These are phyloP conservation scores for Fusarium cicatricum DNA, from an alignment of 2,329 filamentous ascomycete genomes.

Conservation along the genomic window DNA sequence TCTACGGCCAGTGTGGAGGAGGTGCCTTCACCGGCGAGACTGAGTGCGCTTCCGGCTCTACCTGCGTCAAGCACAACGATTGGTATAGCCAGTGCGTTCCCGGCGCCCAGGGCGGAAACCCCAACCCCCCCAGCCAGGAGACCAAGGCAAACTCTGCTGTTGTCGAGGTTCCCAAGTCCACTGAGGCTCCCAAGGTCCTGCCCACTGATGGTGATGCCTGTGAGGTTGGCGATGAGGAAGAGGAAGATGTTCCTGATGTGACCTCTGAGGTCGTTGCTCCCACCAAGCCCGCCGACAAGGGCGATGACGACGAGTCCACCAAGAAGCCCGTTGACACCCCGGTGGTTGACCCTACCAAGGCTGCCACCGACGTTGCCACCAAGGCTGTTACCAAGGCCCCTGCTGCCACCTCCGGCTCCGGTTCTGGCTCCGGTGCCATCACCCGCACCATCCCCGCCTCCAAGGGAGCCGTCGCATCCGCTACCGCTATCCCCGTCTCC, in stretches of 20 bases:
- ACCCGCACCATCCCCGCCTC: conserved; percentile 34
- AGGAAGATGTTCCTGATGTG: neutral
- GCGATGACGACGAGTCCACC: neutral
- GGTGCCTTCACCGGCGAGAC: conserved; percentile 21
- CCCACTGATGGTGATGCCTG: neutral
- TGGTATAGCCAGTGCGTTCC: conserved; percentile 37
- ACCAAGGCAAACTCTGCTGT: neutral
- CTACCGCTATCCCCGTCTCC: conserved; percentile 33
- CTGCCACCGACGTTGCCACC: neutral
- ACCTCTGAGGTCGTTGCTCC: neutral
- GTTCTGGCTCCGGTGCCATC: conserved; percentile 22
- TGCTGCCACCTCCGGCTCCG: conserved; percentile 5
- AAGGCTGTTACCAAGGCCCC: neutral
- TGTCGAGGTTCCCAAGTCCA: conserved; percentile 1
- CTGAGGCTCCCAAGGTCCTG: neutral
- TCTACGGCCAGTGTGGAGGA: conserved; percentile 31
- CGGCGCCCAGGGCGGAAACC: neutral
- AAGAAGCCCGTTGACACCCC: neutral
- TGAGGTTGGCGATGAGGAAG: neutral
- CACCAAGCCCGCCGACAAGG: neutral
- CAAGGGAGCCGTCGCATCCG: conserved; percentile 22
- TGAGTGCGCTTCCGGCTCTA: conserved; percentile 26
- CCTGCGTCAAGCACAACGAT: conserved; percentile 27
- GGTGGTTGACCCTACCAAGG: neutral
- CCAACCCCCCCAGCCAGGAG: conserved; percentile 9